phyloP scores from a whole-genome alignment of 495 filamentous ascomycete species.

The Penicillium cosmopolitanum region DNA sequence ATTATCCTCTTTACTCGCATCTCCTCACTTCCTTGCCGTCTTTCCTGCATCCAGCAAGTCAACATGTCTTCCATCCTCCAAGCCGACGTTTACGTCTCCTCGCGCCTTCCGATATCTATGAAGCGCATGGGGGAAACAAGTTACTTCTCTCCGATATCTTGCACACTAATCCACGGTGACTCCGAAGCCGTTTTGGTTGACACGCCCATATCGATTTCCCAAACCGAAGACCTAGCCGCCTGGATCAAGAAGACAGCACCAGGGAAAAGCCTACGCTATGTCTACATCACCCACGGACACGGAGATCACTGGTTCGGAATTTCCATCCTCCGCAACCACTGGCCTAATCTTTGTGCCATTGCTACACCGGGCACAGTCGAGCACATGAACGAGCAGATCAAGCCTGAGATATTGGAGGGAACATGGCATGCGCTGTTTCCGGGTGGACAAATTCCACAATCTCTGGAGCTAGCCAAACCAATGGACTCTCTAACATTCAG shows the following conservation, averaged over 20 bases:
- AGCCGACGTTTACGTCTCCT: neutral
- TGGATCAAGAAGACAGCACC: conserved; percentile 19
- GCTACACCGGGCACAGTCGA: conserved; percentile 33
- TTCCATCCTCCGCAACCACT: conserved; percentile 28
- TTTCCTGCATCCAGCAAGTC: too few species aligned
- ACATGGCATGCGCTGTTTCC: neutral
- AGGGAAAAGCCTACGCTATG: conserved; percentile 32
- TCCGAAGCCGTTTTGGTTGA: conserved; percentile 27
- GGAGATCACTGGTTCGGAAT: conserved; percentile 50
- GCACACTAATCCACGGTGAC: conserved; percentile 21
- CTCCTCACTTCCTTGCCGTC: too few species aligned
- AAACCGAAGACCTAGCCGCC: conserved; percentile 15
- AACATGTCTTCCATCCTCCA: too few species aligned
- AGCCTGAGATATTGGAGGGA: neutral
- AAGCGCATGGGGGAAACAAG: neutral
- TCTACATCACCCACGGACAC: conserved; percentile 54
- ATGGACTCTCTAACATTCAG: neutral
- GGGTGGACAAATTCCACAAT: neutral
- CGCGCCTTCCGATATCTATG: neutral
- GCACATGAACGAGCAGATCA: conserved; percentile 38
- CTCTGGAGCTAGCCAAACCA: neutral
- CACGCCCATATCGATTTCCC: conserved; percentile 24
- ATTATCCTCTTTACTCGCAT: too few species aligned
- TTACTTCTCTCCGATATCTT: conserved; percentile 20
- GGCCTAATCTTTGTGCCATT: conserved; percentile 28